Percentiles rank a stretch among this genome's conserved stretches.
Conservation (phyloP, 1,284 basidiomycete genomes). For the Fomitopsis betulina region DNA sequence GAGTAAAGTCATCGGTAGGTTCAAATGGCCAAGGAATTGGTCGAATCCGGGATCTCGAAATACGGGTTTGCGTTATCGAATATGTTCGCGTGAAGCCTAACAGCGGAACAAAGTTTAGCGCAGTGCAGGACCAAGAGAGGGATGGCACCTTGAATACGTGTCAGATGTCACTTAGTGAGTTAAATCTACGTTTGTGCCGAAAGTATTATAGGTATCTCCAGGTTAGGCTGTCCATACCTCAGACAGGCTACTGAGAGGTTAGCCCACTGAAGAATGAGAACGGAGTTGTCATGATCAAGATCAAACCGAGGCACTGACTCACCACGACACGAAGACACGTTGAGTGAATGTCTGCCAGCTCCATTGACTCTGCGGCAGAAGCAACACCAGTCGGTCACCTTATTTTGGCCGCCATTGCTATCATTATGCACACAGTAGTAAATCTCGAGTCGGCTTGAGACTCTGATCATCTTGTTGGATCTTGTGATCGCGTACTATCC, state of each 20-base stretch:
- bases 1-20: constrained; percentile 30
- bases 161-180: constrained; percentile 68
- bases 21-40: constrained; percentile 43
- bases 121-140: background rate
- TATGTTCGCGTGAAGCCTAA: constrained; percentile 73
- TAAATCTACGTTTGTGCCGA: constrained; percentile 66
- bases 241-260: constrained; percentile 41
- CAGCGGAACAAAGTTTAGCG: background rate
- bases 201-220: constrained; percentile 65
- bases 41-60: constrained; percentile 63
- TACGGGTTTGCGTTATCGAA: constrained; percentile 59
- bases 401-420: too few species aligned
- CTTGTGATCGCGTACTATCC: too few species aligned
- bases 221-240: constrained; percentile 49
- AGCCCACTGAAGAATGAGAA: constrained; percentile 35
- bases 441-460: too few species aligned
- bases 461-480: too few species aligned
- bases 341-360: background rate
- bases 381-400: too few species aligned
- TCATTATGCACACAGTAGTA: too few species aligned
- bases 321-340: constrained; percentile 6
- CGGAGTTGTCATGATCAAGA: background rate
- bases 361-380: too few species aligned
- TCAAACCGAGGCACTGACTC: background rate
- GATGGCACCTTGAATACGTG: constrained; percentile 40